Conservation (phyloP, 352 stramenopile genomes). For the Phytophthora pini region DNA sequence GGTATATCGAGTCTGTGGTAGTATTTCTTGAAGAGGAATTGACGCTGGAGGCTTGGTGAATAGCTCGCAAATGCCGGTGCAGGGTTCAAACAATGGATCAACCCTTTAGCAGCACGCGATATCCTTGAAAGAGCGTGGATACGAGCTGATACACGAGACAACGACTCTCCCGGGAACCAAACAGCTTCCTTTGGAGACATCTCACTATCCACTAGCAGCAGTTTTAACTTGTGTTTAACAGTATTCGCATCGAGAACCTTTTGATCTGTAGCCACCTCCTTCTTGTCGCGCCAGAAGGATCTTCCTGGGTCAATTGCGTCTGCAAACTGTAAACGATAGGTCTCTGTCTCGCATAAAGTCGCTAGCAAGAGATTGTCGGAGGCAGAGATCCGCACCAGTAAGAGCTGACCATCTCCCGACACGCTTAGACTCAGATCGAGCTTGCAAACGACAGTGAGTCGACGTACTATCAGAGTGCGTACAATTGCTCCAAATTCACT, state of each 20-base stretch:
- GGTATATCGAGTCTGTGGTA: constrained; percentile 55
- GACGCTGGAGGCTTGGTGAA: constrained; percentile 47
- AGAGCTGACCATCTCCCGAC: constrained; percentile 47
- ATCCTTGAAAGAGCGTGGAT: constrained; percentile 58
- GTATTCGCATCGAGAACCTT: constrained; percentile 54
- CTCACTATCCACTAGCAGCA: constrained; percentile 39
- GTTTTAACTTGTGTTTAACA: constrained; percentile 62
- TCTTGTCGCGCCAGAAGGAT: constrained; percentile 51
- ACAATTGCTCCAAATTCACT: constrained; percentile 65
- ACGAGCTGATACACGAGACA: constrained; percentile 49
- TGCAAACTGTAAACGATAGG: constrained; percentile 61
- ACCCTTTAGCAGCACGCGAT: constrained; percentile 29
- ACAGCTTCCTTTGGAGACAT: constrained; percentile 51
- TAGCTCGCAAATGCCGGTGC: constrained; percentile 53
- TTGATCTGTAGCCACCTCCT: constrained; percentile 55
- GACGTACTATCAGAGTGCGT: constrained; percentile 58
- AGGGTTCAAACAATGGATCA: constrained; percentile 30
- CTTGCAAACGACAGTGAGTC: constrained; percentile 55
- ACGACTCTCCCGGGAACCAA: constrained; percentile 49
- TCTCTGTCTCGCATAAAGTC: constrained; percentile 53
- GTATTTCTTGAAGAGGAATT: constrained; percentile 77
- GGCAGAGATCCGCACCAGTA: constrained; percentile 60
- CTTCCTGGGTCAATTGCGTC: constrained; percentile 64
- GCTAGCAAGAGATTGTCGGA: constrained; percentile 72
- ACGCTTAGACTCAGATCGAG: constrained; percentile 68